Percentiles rank a stretch among this genome's conserved stretches.
These are phyloP conservation scores for Deinandra increscens DNA, from an alignment of 129 eudicot species.

Conservation along the genomic window DNA sequence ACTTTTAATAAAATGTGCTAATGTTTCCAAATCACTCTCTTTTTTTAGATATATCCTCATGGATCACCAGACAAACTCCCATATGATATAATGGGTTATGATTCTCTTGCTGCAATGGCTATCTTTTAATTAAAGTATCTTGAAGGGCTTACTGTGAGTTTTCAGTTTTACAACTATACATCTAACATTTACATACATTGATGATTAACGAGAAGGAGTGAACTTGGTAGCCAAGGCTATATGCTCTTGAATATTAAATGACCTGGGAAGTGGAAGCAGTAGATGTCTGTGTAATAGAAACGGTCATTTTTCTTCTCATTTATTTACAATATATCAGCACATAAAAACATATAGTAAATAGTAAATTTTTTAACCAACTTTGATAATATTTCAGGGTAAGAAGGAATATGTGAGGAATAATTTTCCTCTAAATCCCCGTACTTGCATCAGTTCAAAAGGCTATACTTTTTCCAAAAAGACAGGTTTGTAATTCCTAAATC, in stretches of 20 bases:
- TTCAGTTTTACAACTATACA: conserved; percentile 13
- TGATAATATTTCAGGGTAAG: conserved; percentile 51
- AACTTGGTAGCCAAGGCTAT: conserved; percentile 76
- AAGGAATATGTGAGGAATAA: conserved; percentile 72
- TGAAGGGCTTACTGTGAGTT: conserved; percentile 89
- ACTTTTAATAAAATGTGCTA: not conserved
- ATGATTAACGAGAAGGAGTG: conserved; percentile 59
- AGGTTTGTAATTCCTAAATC: conserved; percentile 46
- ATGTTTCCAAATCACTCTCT: conserved; percentile 8
- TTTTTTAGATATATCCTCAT: conserved; percentile 87
- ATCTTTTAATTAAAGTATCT: conserved; percentile 83
- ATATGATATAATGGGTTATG: conserved; percentile 96
- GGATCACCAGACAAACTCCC: conserved; percentile 94
- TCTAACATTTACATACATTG: not conserved
- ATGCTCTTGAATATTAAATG: conserved; percentile 81
- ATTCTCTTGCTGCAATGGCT: conserved; percentile 96
- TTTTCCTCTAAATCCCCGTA: conserved; percentile 70
- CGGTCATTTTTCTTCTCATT: conserved; percentile 44
- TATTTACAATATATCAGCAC: conserved; percentile 5
- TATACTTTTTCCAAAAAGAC: conserved; percentile 77
- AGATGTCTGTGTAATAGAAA: conserved; percentile 81
- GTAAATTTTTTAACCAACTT: not conserved
- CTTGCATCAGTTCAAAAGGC: conserved; percentile 64
- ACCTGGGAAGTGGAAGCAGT: conserved; percentile 97
- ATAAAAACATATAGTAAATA: not conserved